Base-by-base conservation (phyloP, 2,329 filamentous ascomycete genomes). In the Exophiala dermatitidis region DNA sequence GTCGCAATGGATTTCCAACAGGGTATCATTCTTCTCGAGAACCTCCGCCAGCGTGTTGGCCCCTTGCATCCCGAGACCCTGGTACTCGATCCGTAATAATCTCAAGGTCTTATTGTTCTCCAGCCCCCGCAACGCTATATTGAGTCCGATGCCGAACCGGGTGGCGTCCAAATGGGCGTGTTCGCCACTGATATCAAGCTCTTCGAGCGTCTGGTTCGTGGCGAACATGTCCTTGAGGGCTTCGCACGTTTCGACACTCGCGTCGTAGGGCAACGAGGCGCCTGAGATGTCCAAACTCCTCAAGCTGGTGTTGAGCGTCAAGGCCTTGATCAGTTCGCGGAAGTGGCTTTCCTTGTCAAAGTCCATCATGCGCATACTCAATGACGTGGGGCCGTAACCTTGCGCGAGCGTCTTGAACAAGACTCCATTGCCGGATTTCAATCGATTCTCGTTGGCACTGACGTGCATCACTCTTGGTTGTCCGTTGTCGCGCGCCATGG, bases 121-220 rank as follows among this genome's bases (percentile, higher is more conserved):
- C 57, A 88, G 68, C 3, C 84, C 84, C 12, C 75, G 76, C 53
- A 88, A 68, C 12, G 84, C 83, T 49, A 80, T 73, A 61, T 85
- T 86, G 54, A 88, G 75, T 2, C 84, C 83, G 51, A 83, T 80
- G 10, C 84, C 84, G 57, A 87, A 81, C 46, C 82, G 78, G 2
- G 83, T 83, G 3, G 82, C 82, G 62, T 87, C 84, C n/a, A 88
- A 67, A 61, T 85, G 79, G 4, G 84, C 84, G 59, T 84, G 82
- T 62, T 87, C 84, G 5, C 84, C 84, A 29, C 83, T 86, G 42
- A 88, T 83, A 64, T 87, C 81, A 8, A 88, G 69, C 64, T 82
- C 82, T 60, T 83, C 75, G 1, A 88, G 70, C 0, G 80, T 82
- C n/a, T 74, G 73, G 56, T 88, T 88, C 48, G 84, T 77, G 33